These are phyloP conservation scores for Pythium aphanidermatum DNA, from an alignment of 352 stramenopile genomes.

Conservation along the genomic window DNA sequence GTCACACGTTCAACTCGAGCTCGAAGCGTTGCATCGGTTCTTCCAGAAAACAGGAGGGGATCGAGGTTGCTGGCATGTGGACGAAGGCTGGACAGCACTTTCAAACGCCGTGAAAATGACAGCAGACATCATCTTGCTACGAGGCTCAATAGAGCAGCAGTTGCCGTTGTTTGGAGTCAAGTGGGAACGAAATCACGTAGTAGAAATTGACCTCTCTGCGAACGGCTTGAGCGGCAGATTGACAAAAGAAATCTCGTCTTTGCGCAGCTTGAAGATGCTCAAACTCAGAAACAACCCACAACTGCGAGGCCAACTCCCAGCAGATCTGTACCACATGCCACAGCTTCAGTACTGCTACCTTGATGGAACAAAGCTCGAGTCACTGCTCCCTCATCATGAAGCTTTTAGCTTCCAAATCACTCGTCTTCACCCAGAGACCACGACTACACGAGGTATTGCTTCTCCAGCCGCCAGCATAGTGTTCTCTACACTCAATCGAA, in stretches of 20 bases:
- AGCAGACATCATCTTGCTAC: constrained; percentile 15
- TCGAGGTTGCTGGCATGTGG: constrained; percentile 25
- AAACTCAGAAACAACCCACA: constrained; percentile 53
- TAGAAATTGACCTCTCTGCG: constrained; percentile 39
- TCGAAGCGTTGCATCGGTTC: constrained; percentile 37
- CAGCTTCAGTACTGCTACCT: constrained; percentile 60
- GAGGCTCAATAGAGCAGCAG: constrained; percentile 26
- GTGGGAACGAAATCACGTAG: constrained; percentile 59
- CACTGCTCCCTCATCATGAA: constrained; percentile 34
- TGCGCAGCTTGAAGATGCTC: constrained; percentile 44
- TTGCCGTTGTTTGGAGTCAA: constrained; percentile 37
- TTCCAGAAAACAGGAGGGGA: constrained; percentile 34
- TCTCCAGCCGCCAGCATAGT: constrained; percentile 31
- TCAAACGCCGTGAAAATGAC: constrained; percentile 14
- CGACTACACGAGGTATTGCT: background rate
- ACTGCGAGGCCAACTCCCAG: constrained; percentile 26
- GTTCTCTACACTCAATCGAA: constrained; percentile 32
- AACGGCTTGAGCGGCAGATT: constrained; percentile 47
- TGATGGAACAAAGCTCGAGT: constrained; percentile 42
- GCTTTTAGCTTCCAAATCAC: constrained; percentile 60
- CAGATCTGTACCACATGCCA: constrained; percentile 30
- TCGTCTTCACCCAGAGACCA: constrained; percentile 21
- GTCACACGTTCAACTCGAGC: constrained; percentile 33
- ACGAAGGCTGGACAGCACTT: constrained; percentile 34
- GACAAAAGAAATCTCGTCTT: constrained; percentile 29